phyloP scores from a whole-genome alignment of 148 eudicot genomes.

The Silene uniflora region DNA sequence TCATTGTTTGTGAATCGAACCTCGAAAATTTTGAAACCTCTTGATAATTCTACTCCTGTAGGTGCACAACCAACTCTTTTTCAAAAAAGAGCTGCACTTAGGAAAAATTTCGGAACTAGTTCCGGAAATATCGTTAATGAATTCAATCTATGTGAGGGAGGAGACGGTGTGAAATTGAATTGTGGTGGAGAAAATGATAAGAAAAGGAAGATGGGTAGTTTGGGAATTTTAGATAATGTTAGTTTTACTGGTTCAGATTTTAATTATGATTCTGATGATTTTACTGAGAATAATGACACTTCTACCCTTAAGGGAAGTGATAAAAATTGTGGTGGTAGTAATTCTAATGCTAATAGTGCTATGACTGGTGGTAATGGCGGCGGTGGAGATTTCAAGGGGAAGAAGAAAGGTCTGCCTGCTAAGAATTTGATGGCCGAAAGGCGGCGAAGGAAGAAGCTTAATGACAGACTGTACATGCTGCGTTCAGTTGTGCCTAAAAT shows the following conservation, averaged over 20 bases:
- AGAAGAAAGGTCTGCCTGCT: constrained; percentile 86
- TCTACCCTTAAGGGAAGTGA: constrained; percentile 33
- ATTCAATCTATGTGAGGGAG: constrained; percentile 26
- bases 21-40: constrained; percentile 66
- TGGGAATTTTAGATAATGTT: constrained; percentile 46
- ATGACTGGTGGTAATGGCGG: constrained; percentile 30
- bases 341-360: constrained; percentile 49
- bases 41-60: constrained; percentile 56
- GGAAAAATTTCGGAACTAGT: constrained; percentile 48
- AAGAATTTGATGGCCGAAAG: constrained; percentile 96
- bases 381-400: constrained; percentile 62
- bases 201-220: constrained; percentile 41
- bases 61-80: constrained; percentile 82
- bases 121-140: constrained; percentile 31
- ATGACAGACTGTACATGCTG: constrained; percentile 85
- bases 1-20: constrained; percentile 46
- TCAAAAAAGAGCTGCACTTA: constrained; percentile 85
- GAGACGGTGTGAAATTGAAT: constrained; percentile 11
- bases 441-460: constrained; percentile 85
- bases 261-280: constrained; percentile 84
- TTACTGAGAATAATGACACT: constrained; percentile 34
- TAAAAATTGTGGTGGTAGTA: constrained; percentile 52
- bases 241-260: constrained; percentile 68
- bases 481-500: constrained; percentile 94
- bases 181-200: constrained; percentile 22